Evolutionary conservation across 129 eudicot species (phyloP).

Genomic region (Gnaphalium uliginosum): DNA sequence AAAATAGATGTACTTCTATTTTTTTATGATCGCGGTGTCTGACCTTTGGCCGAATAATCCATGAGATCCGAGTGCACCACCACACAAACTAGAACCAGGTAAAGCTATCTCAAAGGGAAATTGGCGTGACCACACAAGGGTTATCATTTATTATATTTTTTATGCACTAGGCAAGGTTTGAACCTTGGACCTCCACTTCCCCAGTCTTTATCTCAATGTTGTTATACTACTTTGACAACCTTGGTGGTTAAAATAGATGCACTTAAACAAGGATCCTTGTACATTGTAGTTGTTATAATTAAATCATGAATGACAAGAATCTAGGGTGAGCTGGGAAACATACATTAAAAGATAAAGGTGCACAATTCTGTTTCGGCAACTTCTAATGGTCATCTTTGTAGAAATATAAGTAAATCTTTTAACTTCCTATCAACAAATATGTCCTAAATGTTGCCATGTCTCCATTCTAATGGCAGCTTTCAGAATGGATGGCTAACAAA

Average conservation of each 20-base stretch:
- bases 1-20: neutral
- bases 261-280: constrained; percentile 14
- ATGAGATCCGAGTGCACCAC: too few species aligned
- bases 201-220: too few species aligned
- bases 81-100: too few species aligned
- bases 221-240: too few species aligned
- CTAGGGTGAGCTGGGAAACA: neutral
- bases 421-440: neutral
- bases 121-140: too few species aligned
- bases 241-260: neutral
- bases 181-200: too few species aligned
- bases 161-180: too few species aligned
- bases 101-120: too few species aligned
- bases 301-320: neutral
- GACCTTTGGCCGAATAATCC: too few species aligned
- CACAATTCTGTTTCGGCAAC: too few species aligned
- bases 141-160: too few species aligned
- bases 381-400: neutral
- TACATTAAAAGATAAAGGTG: neutral
- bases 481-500: constrained; percentile 65
- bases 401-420: neutral
- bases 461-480: constrained; percentile 42
- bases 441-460: neutral
- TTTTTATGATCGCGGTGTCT: too few species aligned
- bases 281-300: neutral